phyloP scores from a whole-genome alignment of 169 alveolate genomes.

The Eimeria sp. region DNA sequence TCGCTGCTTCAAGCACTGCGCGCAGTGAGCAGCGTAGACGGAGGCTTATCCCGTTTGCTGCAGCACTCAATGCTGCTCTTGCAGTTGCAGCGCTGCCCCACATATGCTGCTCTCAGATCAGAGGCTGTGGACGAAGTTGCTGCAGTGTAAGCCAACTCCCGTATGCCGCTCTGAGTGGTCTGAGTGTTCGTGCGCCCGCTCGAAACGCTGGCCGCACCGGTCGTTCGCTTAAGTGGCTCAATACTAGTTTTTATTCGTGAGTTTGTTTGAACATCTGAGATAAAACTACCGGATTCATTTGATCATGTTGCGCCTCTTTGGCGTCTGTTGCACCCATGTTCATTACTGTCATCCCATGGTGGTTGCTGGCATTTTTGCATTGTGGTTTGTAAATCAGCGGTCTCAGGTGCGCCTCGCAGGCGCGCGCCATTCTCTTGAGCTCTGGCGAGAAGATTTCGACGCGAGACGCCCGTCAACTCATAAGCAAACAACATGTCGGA shows the following conservation, averaged over 20 bases:
- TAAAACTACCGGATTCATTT: neutral
- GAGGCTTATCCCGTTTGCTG: conserved; percentile 10
- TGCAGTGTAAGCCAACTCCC: conserved; percentile 2
- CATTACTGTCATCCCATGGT: neutral
- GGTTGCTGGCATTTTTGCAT: neutral
- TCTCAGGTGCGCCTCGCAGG: neutral
- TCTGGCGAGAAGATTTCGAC: conserved; percentile 24
- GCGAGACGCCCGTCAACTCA: neutral
- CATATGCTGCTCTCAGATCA: conserved; percentile 19
- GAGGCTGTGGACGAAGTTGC: conserved; percentile 24
- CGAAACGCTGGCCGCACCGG: neutral
- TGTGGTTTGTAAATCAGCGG: neutral
- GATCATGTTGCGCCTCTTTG: neutral
- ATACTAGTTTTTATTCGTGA: neutral
- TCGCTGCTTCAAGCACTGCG: conserved; percentile 52
- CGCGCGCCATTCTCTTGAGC: neutral
- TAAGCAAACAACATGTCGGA: conserved; percentile 32
- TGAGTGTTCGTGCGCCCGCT: neutral
- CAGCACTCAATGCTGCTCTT: neutral
- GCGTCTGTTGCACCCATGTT: neutral
- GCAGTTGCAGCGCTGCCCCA: conserved; percentile 21
- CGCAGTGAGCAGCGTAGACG: conserved; percentile 37
- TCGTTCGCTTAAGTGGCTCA: neutral
- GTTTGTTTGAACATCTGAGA: neutral
- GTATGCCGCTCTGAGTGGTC: neutral